phyloP scores from a whole-genome alignment of 345 rosid species.

The Sisymbrium irio region DNA sequence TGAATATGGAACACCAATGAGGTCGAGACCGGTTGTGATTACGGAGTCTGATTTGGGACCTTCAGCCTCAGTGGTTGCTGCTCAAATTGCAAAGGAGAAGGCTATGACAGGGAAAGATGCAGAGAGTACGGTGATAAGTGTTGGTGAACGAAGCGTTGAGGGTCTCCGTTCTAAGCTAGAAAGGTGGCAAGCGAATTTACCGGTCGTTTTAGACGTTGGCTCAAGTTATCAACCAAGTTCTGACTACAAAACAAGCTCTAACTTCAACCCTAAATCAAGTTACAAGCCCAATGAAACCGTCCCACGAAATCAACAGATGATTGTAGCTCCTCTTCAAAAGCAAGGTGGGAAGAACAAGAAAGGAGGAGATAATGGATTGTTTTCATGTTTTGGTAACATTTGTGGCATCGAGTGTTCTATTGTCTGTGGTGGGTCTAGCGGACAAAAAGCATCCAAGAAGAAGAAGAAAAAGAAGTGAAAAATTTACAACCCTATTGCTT shows the following conservation, averaged over 20 bases:
- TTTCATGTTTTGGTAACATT: slow-evolving; percentile 66
- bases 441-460: slow-evolving; percentile 19
- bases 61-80: slow-evolving; percentile 86
- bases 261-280: slow-evolving; percentile 30
- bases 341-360: slow-evolving; percentile 22
- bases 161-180: slow-evolving; percentile 82
- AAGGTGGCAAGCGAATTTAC: slow-evolving; percentile 77
- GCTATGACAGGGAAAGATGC: slow-evolving; percentile 33
- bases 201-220: slow-evolving; percentile 50
- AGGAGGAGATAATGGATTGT: slow-evolving; percentile 40
- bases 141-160: slow-evolving; percentile 56
- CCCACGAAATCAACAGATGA: slow-evolving; percentile 24
- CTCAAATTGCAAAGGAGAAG: slow-evolving; percentile 47
- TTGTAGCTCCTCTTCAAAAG: slow-evolving; percentile 33
- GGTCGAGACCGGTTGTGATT: slow-evolving; percentile 31
- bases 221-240: slow-evolving; percentile 38
- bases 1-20: slow-evolving; percentile 40
- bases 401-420: slow-evolving; percentile 76
- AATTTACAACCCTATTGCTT: background rate
- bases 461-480: slow-evolving; percentile 21
- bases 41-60: slow-evolving; percentile 84
- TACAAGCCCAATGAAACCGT: slow-evolving; percentile 31
- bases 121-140: slow-evolving; percentile 52
- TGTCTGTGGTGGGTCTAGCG: slow-evolving; percentile 49
- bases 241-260: slow-evolving; percentile 29